A percentile compares a stretch with the other conserved stretches of the same genome.
These are phyloP conservation scores for Solanum chacoense DNA, from an alignment of 305 asterid genomes.

Conservation along the genomic window DNA sequence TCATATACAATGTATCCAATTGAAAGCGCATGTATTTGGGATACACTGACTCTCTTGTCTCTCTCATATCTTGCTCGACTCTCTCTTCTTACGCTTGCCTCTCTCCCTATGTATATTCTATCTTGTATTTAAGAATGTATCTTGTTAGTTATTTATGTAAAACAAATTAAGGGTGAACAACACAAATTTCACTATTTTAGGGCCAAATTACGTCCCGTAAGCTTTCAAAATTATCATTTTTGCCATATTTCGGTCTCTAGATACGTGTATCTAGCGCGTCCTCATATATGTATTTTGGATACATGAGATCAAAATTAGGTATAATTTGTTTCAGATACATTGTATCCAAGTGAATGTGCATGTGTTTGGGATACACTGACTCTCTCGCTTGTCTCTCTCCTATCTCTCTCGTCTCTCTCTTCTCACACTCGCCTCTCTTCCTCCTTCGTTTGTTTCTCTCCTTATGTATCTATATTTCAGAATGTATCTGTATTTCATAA, in stretches of 20 bases:
- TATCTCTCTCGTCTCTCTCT: not conserved
- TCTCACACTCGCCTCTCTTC: not conserved
- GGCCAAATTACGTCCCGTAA: not conserved
- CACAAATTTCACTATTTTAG: not conserved
- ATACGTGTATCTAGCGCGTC: not conserved
- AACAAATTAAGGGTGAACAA: not conserved
- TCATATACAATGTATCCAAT: no score
- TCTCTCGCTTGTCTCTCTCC: not conserved
- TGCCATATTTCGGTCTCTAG: not conserved
- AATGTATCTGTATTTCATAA: no score
- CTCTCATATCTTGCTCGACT: no score
- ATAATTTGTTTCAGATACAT: no score
- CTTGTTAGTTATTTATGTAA: not conserved
- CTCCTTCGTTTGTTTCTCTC: not conserved
- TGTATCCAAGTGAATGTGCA: not conserved
- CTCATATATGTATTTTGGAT: not conserved
- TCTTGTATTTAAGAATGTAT: no score
- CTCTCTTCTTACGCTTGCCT: no score
- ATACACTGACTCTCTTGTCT: no score
- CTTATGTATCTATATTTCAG: no score
- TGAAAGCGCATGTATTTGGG: no score
- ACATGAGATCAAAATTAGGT: not conserved
- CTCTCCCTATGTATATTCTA: no score
- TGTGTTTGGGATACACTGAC: not conserved
- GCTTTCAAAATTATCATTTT: no score